Evolutionary conservation across 2,329 filamentous ascomycete genomes (phyloP), one percentile per base, ranked within the genome.

Genomic region (Trichoderma semiorbis): DNA sequence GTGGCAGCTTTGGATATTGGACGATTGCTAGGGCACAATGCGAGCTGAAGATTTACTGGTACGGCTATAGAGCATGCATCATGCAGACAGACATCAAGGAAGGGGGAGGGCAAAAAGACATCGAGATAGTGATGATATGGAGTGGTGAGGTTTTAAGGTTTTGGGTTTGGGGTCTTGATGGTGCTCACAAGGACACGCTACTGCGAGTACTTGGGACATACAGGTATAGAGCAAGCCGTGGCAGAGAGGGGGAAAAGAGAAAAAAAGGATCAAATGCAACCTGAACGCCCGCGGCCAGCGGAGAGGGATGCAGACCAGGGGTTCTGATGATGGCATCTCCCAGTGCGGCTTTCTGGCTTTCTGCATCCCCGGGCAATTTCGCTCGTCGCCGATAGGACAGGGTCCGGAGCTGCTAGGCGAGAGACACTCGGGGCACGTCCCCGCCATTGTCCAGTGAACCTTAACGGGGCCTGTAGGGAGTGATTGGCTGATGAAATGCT

Each of bases 321-420:
- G 55, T 36, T 53, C n/a, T 66, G 36, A 14, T 21, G 28, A 10
- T 63, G 39, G 39, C 57, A 34, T 60, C 43, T 30, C 30, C 47
- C 43, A 50, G n/a, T 21, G 43, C n/a, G 60, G 60, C 60, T 50
- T n/a, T 26, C 32, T 30, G 53, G 53, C 55, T 47, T 28, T 36
- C 36, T 32, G 66, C 66, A 69, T 28, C n/a, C 66, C 34, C 66
- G 66, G 65, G 66, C 53, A 61, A 47, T 61, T 69, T 57, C 66
- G 53, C 66, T 69, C 55, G 50, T 69, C 55, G 66, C 66, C 66
- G 66, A 69, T 47, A 69, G 36, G 66, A 69, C 66, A 47, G 64
- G 53, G 30, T 58, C 21, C 53, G 36, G 57, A 21, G 28, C 57
- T 60, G 57, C 57, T 58, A 32, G 57, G 57, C 57, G 57, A 60